Percentiles rank a stretch among this genome's conserved stretches.
These are phyloP conservation scores for Agarophyton chilense DNA, from an alignment of 23 red algal species.

Conservation along the genomic window DNA sequence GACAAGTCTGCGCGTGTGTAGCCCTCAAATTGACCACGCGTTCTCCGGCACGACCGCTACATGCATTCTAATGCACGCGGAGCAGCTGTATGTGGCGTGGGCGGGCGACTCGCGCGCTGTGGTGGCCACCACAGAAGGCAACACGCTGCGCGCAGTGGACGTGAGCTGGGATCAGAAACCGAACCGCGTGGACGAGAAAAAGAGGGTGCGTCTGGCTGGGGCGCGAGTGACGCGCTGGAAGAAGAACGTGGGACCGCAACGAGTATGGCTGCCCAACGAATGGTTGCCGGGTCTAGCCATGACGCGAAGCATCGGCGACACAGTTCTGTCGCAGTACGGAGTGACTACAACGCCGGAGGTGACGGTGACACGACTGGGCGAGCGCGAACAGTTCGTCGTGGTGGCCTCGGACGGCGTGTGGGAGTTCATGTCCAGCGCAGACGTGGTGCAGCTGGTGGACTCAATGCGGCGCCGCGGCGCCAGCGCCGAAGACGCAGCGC, in stretches of 20 bases:
- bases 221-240: conserved; percentile 91
- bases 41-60: conserved; percentile 93
- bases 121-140: conserved; percentile 44
- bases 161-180: conserved; percentile 92
- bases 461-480: not conserved
- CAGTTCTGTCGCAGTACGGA: conserved; percentile 72
- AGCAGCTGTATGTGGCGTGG: conserved; percentile 76
- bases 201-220: conserved; percentile 78
- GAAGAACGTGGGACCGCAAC: conserved; percentile 83
- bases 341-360: conserved; percentile 86
- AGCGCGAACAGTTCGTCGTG: conserved; percentile 78
- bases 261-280: conserved; percentile 92
- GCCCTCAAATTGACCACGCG: conserved; percentile 61
- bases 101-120: conserved; percentile 89
- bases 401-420: conserved; percentile 96
- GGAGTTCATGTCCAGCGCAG: conserved; percentile 94
- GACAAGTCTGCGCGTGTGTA: conserved; percentile 1
- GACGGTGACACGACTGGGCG: conserved; percentile 49
- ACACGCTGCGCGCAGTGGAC: conserved; percentile 51
- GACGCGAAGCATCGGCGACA: conserved; percentile 97
- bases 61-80: conserved; percentile 48
- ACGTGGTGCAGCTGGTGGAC: conserved; percentile 87
- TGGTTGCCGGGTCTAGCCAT: conserved; percentile 97
- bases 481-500: conserved; percentile 57
- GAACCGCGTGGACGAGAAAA: conserved; percentile 78